Conservation (phyloP, 257 asterid species). For the Jaltomata sinuosa region DNA sequence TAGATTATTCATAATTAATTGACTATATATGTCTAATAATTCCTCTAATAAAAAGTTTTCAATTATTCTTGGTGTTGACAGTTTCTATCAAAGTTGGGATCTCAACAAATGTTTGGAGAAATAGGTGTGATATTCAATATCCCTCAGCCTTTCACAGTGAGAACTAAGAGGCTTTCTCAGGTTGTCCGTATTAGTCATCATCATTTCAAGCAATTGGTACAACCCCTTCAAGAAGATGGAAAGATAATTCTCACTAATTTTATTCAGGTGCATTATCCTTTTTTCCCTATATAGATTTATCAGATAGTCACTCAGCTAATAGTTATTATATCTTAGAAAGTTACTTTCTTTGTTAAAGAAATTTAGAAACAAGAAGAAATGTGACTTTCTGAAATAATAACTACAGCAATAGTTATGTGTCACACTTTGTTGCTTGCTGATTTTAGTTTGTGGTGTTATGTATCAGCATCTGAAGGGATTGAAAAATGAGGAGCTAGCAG, state of each 20-base stretch:
- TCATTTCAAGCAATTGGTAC: conserved; percentile 81
- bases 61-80: conserved; percentile 5
- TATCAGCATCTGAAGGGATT: conserved; percentile 65
- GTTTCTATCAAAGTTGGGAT: conserved; percentile 49
- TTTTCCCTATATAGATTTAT: background rate
- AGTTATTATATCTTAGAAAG: background rate
- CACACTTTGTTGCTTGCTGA: background rate
- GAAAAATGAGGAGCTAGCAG: conserved; percentile 63
- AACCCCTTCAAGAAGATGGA: conserved; percentile 58
- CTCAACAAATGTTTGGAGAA: conserved; percentile 82
- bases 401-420: background rate
- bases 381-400: background rate
- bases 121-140: conserved; percentile 73
- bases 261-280: conserved; percentile 44
- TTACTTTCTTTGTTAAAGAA: background rate
- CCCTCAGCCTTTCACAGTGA: conserved; percentile 96
- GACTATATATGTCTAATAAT: background rate
- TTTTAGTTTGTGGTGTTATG: background rate
- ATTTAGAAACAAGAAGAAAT: background rate
- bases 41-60: background rate
- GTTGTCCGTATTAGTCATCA: conserved; percentile 83
- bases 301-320: background rate
- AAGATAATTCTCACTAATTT: conserved; percentile 57
- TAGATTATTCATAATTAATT: background rate
- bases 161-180: conserved; percentile 91